Evolutionary conservation across 202 grass and related monocot genomes (phyloP).

Genomic region (Eragrostis tef): DNA sequence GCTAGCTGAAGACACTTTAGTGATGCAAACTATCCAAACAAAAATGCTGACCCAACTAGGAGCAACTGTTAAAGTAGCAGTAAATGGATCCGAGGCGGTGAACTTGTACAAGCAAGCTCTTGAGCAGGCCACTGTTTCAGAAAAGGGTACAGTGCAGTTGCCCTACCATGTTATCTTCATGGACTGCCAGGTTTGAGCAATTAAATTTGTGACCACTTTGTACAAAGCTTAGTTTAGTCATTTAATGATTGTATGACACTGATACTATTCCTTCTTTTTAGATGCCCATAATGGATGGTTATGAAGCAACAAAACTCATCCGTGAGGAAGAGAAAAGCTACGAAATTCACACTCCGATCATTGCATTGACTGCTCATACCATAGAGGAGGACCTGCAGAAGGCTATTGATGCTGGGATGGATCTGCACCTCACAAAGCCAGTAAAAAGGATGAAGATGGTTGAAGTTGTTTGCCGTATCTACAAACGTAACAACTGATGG

Average conservation of each 20-base stretch:
- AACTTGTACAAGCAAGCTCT: conserved; percentile 60
- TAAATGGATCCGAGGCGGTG: conserved; percentile 60
- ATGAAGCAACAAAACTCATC: conserved; percentile 73
- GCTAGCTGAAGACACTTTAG: conserved; percentile 60
- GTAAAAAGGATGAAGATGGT: conserved; percentile 44
- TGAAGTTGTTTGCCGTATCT: conserved; percentile 37
- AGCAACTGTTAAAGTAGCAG: conserved; percentile 54
- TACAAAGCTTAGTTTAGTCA: not conserved
- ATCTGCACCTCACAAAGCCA: conserved; percentile 68
- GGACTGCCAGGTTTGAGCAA: conserved; percentile 78
- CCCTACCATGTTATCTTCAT: conserved; percentile 71
- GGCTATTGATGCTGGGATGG: conserved; percentile 55
- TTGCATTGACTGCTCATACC: conserved; percentile 61
- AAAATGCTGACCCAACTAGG: conserved; percentile 54
- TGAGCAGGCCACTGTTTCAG: conserved; percentile 1
- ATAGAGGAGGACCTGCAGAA: conserved; percentile 52
- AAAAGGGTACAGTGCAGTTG: conserved; percentile 8
- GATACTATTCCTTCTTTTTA: not conserved
- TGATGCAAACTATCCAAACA: conserved; percentile 53
- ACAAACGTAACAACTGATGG: conserved; percentile 10
- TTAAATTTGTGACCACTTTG: not conserved
- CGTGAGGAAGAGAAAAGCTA: conserved; percentile 63
- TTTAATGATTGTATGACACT: not conserved
- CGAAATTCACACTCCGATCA: conserved; percentile 56
- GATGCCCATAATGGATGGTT: conserved; percentile 86